A percentile compares a stretch with the other conserved stretches of the same genome.
Evolutionary conservation across 2,329 filamentous ascomycete species (phyloP).

Genomic region (Rachicladosporium sp.): DNA sequence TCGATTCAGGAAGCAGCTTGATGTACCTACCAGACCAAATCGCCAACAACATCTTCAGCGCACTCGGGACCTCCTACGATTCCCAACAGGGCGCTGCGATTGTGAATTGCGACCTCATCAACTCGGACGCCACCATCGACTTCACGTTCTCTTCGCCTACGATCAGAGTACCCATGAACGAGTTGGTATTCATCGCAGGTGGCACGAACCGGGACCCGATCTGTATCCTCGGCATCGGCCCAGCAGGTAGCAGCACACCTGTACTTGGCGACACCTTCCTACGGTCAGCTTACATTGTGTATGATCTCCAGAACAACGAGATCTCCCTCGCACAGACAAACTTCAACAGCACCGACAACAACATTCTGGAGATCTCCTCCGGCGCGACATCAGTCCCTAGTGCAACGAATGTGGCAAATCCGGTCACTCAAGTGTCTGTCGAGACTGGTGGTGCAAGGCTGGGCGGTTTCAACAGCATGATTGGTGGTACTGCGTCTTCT

Average conservation of each 20-base stretch:
- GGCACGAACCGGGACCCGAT: constrained; percentile 26
- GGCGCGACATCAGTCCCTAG: constrained; percentile 38
- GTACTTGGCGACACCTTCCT: constrained; percentile 53
- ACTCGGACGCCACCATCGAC: constrained; percentile 38
- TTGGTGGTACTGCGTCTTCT: constrained; percentile 8
- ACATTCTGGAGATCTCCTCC: constrained; percentile 42
- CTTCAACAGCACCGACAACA: constrained; percentile 43
- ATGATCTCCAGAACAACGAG: constrained; percentile 47
- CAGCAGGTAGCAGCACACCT: constrained; percentile 34
- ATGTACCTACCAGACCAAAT: constrained; percentile 56
- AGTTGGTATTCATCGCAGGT: constrained; percentile 43
- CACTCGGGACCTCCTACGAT: constrained; percentile 31
- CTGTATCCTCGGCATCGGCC: constrained; percentile 41
- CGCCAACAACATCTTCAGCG: constrained; percentile 31
- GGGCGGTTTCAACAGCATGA: constrained; percentile 4
- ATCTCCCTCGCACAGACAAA: constrained; percentile 50
- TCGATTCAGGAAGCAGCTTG: constrained; percentile 65
- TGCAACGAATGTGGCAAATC: constrained; percentile 39
- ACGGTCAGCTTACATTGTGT: constrained; percentile 51
- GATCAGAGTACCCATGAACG: constrained; percentile 43
- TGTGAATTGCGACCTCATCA: constrained; percentile 41
- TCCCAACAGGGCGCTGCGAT: constrained; percentile 33
- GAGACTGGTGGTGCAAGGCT: constrained; percentile 31
- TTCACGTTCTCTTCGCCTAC: constrained; percentile 45
- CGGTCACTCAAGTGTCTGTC: constrained; percentile 36